phyloP scores from a whole-genome alignment of 164 flowering plant genomes.

The Stephania cephalantha region DNA sequence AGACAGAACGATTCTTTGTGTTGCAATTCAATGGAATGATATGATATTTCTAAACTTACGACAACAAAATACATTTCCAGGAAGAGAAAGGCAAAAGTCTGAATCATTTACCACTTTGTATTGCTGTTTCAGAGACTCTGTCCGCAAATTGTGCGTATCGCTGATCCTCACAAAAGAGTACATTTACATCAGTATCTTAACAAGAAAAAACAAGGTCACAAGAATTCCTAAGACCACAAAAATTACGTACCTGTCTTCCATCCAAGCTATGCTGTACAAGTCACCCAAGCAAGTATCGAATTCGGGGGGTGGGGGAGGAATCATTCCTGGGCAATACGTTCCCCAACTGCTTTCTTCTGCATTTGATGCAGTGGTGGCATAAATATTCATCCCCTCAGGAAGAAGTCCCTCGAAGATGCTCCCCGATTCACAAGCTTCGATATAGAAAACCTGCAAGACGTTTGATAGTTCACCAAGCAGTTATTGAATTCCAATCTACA shows the following conservation, averaged over 20 bases:
- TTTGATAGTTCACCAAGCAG: background rate
- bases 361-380: slow-evolving; percentile 36
- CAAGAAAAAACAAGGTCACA: background rate
- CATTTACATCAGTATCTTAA: slow-evolving; percentile 8
- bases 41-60: background rate
- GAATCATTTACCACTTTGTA: slow-evolving; percentile 60
- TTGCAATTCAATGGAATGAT: background rate
- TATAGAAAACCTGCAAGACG: slow-evolving; percentile 64
- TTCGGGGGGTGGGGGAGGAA: slow-evolving; percentile 25
- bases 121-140: slow-evolving; percentile 79
- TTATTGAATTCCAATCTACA: background rate
- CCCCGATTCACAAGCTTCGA: slow-evolving; percentile 96
- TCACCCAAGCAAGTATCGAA: slow-evolving; percentile 18
- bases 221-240: background rate
- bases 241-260: slow-evolving; percentile 16
- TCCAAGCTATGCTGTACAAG: slow-evolving; percentile 15
- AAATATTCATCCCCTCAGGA: slow-evolving; percentile 67
- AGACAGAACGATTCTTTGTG: background rate
- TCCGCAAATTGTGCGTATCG: slow-evolving; percentile 64
- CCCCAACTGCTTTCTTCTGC: slow-evolving; percentile 21
- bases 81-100: background rate
- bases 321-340: slow-evolving; percentile 15
- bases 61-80: background rate
- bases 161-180: slow-evolving; percentile 32
- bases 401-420: slow-evolving; percentile 95